Conservation (phyloP, 768 basidiomycete genomes). For the Trametes cingulata region DNA sequence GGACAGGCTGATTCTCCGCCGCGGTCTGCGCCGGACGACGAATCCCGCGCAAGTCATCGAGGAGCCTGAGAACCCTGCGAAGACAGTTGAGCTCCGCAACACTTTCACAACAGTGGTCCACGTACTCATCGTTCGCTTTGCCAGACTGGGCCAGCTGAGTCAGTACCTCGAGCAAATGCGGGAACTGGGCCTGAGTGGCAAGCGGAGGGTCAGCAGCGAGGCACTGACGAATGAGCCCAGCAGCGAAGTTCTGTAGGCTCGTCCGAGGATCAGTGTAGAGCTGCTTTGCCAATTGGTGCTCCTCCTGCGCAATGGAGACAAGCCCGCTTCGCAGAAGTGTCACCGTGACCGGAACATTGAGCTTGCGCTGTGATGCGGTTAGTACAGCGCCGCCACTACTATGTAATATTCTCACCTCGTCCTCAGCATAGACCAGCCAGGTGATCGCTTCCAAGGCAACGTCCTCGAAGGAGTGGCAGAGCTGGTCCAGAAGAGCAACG, state of each 20-base stretch:
- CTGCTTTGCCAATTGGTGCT: constrained; percentile 88
- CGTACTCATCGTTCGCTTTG: constrained; percentile 86
- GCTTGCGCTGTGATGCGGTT: constrained; percentile 73
- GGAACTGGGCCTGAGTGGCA: constrained; percentile 78
- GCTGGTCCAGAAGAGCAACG: constrained; percentile 82
- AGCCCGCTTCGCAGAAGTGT: constrained; percentile 85
- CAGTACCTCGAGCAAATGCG: constrained; percentile 78
- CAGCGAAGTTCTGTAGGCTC: constrained; percentile 76
- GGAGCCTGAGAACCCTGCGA: constrained; percentile 62
- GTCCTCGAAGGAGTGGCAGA: constrained; percentile 87
- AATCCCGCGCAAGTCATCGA: constrained; percentile 81
- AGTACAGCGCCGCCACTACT: constrained; percentile 16
- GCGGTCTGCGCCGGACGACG: constrained; percentile 46
- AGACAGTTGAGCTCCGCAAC: constrained; percentile 6
- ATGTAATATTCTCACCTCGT: constrained; percentile 60
- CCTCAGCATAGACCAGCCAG: constrained; percentile 96
- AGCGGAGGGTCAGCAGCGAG: constrained; percentile 79
- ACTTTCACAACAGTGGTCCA: constrained; percentile 16
- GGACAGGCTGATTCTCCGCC: constrained; percentile 39
- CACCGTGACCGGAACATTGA: constrained; percentile 91
- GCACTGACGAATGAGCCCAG: constrained; percentile 84
- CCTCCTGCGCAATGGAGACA: constrained; percentile 74
- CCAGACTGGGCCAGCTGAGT: constrained; percentile 69
- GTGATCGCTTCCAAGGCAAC: constrained; percentile 96
- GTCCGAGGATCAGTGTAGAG: constrained; percentile 77